Base-by-base conservation (phyloP, 192 early-diverging fungal genomes). In the Rhizophagus prolifer region DNA sequence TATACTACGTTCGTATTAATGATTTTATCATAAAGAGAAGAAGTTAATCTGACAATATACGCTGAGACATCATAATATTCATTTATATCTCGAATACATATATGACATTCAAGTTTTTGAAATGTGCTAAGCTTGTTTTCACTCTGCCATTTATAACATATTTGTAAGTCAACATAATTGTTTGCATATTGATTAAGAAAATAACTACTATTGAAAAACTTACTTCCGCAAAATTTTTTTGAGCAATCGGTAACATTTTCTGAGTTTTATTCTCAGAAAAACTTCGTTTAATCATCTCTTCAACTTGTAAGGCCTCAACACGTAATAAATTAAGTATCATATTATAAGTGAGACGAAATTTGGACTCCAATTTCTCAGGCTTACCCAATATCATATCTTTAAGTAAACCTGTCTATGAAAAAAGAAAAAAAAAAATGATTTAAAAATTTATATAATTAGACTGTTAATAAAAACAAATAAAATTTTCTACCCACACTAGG, bases 311-410 rank as follows among this genome's bases (percentile, higher is more conserved):
- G 16, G 95, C 92, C 78, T 97, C 95, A 4, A 97, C 96, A 44
- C 97, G 91, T 72, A 99, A 88, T 70, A 99, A 85, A 76, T 96
- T 98, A 25, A 99, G 81, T 71, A 99, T 97, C 97, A 99, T 99
- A 50, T 93, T 97, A 83, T 99, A 99, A 0, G 96, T 99, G 60
- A 99, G 83, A 19, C 95, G 88, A 90, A 99, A 99, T 82, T 98
- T 96, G 7, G 94, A 95, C 74, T 93, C 91, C 0, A 99, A 89
- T 76, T 96, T 95, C 10, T 95, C 95, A 0, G 96, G 93, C 21
- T 85, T 84, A 13, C 96, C 97, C 31, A 97, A 81, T 34, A 98
- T 80, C 93, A 98, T 96, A 13, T 87, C 85, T 38, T 92, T 84
- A 65, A 99, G 83, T 2, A 82, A 84, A 2, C 79, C 79, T 28